Evolutionary conservation across 805 yeast genomes (phyloP).

Genomic region (Starmera amethionina): DNA sequence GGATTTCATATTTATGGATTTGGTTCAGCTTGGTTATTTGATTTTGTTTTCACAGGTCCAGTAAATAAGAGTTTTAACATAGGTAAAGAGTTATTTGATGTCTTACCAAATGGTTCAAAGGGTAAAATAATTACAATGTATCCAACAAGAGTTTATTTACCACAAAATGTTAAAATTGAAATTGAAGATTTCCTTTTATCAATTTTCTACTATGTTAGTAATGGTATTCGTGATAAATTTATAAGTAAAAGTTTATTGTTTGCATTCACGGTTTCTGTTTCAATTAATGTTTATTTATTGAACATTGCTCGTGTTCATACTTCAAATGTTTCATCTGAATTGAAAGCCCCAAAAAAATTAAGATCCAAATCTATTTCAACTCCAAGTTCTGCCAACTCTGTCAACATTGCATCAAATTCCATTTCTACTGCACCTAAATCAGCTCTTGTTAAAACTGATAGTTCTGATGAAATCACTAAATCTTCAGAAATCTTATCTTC

Average conservation of each 20-base stretch:
- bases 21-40: constrained; percentile 63
- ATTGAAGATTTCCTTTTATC: constrained; percentile 51
- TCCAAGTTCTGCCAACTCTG: constrained; percentile 1
- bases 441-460: background rate
- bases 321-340: constrained; percentile 19
- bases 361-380: constrained; percentile 28
- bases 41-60: constrained; percentile 24
- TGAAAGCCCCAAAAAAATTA: constrained; percentile 22
- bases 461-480: constrained; percentile 3
- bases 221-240: constrained; percentile 69
- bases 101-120: constrained; percentile 27
- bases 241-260: constrained; percentile 70
- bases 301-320: constrained; percentile 73
- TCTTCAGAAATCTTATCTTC: constrained; percentile 19
- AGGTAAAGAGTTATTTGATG: constrained; percentile 15
- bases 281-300: constrained; percentile 75
- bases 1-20: constrained; percentile 59
- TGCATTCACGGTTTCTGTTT: constrained; percentile 64
- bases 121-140: constrained; percentile 50
- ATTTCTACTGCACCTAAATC: constrained; percentile 12
- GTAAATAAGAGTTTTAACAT: constrained; percentile 11
- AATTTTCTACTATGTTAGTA: constrained; percentile 45
- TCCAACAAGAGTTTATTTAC: constrained; percentile 48
- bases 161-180: constrained; percentile 44
- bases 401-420: background rate